phyloP scores from a whole-genome alignment of 2,329 filamentous ascomycete species.

The Alternaria ethzedia region DNA sequence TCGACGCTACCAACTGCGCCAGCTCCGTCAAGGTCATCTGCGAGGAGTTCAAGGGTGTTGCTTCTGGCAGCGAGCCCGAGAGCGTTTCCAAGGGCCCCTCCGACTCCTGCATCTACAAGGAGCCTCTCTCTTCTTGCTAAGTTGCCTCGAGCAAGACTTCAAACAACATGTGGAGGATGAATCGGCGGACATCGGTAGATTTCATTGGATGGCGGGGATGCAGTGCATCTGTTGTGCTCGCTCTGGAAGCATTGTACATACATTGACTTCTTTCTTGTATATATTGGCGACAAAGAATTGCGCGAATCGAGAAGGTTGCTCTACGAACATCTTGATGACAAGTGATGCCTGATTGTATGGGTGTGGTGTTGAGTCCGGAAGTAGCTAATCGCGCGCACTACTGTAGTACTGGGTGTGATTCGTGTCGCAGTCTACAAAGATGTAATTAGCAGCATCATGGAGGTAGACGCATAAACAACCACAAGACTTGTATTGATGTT shows the following conservation, averaged over 20 bases:
- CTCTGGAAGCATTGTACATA: constrained; percentile 7
- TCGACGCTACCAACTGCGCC: constrained; percentile 46
- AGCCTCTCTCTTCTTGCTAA: constrained; percentile 29
- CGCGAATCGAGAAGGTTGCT: neutral
- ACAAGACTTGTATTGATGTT: neutral
- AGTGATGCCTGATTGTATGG: neutral
- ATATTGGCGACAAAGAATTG: neutral
- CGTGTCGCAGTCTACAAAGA: neutral
- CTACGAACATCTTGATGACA: neutral
- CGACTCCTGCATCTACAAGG: constrained; percentile 38
- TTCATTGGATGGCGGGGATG: neutral
- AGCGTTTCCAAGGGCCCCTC: constrained; percentile 32
- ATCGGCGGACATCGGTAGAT: neutral
- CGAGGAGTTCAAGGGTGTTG: constrained; percentile 44
- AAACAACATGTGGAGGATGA: neutral
- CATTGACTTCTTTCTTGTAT: constrained; percentile 24
- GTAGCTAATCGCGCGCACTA: neutral
- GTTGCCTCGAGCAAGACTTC: neutral
- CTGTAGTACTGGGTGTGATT: neutral
- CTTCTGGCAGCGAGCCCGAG: constrained; percentile 36
- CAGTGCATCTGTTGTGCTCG: constrained; percentile 4
- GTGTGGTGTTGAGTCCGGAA: neutral
- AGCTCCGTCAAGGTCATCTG: constrained; percentile 39
- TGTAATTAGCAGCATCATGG: neutral
- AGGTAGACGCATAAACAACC: neutral